phyloP scores from a whole-genome alignment of 805 yeast genomes.

The Yarrowia deformans region DNA sequence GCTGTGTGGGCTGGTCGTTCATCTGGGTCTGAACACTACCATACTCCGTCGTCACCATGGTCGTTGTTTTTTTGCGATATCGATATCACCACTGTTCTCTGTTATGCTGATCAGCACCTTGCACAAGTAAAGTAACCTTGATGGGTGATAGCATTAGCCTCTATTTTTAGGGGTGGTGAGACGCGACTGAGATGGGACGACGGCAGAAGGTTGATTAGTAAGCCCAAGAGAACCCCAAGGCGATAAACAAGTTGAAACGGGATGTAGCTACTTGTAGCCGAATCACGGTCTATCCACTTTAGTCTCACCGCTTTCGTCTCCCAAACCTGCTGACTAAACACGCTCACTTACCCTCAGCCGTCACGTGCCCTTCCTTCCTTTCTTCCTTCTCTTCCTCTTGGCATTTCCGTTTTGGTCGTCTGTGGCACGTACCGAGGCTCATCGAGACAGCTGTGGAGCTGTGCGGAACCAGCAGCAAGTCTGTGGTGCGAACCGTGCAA shows the following conservation, averaged over 20 bases:
- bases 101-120: constrained; percentile 11
- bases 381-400: neutral
- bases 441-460: no score
- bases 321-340: no score
- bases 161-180: neutral
- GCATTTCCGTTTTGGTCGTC: constrained; percentile 10
- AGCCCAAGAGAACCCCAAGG: no score
- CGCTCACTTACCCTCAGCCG: no score
- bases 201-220: constrained; percentile 8
- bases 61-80: no score
- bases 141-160: constrained; percentile 2
- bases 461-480: no score
- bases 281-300: no score
- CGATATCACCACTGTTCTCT: neutral
- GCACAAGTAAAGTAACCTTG: constrained; percentile 28
- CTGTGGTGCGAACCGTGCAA: no score
- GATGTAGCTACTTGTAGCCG: no score
- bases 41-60: constrained; percentile 36
- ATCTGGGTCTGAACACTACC: neutral
- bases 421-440: neutral
- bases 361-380: constrained; percentile 3
- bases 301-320: no score
- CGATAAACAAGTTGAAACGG: no score
- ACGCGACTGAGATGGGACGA: neutral
- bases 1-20: no score